Percentiles rank a stretch among this genome's conserved stretches.
phyloP scores from a whole-genome alignment of 1,284 basidiomycete species.

The Fomitopsis schrenkii region DNA sequence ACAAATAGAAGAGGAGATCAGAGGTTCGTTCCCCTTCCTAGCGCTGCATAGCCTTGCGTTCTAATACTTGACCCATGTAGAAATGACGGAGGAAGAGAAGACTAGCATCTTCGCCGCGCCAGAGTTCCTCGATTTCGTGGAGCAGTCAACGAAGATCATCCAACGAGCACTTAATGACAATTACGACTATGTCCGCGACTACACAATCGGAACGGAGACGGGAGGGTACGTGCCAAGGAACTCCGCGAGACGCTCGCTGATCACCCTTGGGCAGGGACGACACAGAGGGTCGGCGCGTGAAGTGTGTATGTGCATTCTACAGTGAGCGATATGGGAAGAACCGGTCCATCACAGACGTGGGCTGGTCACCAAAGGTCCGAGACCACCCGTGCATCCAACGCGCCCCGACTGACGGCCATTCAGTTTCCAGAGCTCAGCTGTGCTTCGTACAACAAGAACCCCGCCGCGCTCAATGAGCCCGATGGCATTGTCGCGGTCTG shows the following conservation, averaged over 20 bases:
- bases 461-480: slow-evolving; percentile 86
- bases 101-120: slow-evolving; percentile 78
- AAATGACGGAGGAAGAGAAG: slow-evolving; percentile 82
- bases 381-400: not conserved
- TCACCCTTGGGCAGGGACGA: slow-evolving; percentile 61
- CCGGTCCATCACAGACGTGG: slow-evolving; percentile 91
- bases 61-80: slow-evolving; percentile 35
- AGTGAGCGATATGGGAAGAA: slow-evolving; percentile 89
- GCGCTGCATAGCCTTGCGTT: not conserved
- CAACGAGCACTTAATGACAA: slow-evolving; percentile 94
- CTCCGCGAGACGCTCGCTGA: not conserved
- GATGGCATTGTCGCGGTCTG: slow-evolving; percentile 97
- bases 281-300: slow-evolving; percentile 83
- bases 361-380: slow-evolving; percentile 93
- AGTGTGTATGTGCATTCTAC: slow-evolving; percentile 84
- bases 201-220: slow-evolving; percentile 79
- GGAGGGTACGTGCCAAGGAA: slow-evolving; percentile 50
- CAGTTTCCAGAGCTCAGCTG: slow-evolving; percentile 95
- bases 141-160: slow-evolving; percentile 92
- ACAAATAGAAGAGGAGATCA: slow-evolving; percentile 79
- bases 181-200: slow-evolving; percentile 97
- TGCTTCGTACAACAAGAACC: slow-evolving; percentile 96
- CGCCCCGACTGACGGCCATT: slow-evolving; percentile 4
- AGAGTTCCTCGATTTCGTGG: slow-evolving; percentile 91
- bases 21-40: slow-evolving; percentile 41